phyloP scores from a whole-genome alignment of 441 rosid genomes.

The Eugenia klotzschiana region DNA sequence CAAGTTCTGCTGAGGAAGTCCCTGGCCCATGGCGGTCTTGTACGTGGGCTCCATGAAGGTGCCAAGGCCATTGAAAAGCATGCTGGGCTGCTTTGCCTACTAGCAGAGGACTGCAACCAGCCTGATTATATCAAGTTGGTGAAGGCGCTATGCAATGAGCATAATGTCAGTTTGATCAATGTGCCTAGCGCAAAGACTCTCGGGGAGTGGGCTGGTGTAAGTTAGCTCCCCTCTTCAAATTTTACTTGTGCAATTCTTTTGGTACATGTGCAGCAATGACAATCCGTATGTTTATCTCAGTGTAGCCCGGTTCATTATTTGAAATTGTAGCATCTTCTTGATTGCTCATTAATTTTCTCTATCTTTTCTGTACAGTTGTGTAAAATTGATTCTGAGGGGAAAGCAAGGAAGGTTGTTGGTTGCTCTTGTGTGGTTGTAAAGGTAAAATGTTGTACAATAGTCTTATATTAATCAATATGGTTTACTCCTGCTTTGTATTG shows the following conservation, averaged over 20 bases:
- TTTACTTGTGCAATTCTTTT: not conserved
- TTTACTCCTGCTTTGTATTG: not conserved
- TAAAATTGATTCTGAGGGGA: conserved; percentile 48
- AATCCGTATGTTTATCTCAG: not conserved
- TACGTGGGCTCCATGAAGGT: not conserved
- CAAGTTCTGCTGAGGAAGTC: conserved; percentile 1
- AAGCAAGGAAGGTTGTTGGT: conserved; percentile 47
- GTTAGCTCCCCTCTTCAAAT: not conserved
- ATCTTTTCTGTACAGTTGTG: conserved; percentile 21
- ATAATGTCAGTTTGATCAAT: not conserved
- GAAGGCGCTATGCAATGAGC: not conserved
- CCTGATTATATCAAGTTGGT: conserved; percentile 1
- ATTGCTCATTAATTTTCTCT: not conserved
- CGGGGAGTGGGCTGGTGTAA: conserved; percentile 3
- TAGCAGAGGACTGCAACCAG: conserved; percentile 6
- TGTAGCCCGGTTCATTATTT: not conserved
- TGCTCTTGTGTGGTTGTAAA: conserved; percentile 46
- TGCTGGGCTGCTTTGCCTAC: not conserved
- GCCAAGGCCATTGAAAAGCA: conserved; percentile 6
- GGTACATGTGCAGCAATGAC: not conserved
- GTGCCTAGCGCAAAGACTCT: conserved; percentile 1
- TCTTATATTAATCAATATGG: not conserved
- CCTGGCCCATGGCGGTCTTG: conserved; percentile 1
- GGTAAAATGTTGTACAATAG: conserved; percentile 7
- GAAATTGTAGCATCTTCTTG: not conserved